phyloP scores from a whole-genome alignment of 1,284 basidiomycete species.

The Melampsora americana region DNA sequence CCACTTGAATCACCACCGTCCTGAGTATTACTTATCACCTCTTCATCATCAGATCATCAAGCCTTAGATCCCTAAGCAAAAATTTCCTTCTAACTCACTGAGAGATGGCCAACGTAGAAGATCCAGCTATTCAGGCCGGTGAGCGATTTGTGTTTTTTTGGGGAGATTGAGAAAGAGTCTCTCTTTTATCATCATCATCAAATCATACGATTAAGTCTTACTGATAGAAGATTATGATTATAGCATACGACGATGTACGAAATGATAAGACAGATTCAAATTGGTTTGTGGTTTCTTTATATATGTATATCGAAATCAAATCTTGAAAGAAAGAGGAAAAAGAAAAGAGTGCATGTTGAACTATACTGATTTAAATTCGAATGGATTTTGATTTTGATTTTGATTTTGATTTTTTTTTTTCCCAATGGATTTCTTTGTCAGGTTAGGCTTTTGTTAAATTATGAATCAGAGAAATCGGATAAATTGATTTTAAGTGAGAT shows the following conservation, averaged over 20 bases:
- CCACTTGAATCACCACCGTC: too few species aligned
- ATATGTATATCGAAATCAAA: too few species aligned
- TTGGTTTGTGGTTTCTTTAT: conserved; percentile 65
- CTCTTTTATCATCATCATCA: too few species aligned
- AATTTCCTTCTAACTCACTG: too few species aligned
- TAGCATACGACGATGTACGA: conserved; percentile 81
- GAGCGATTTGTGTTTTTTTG: too few species aligned
- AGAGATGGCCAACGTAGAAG: conserved; percentile 75
- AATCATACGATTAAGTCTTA: too few species aligned
- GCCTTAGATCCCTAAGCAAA: too few species aligned
- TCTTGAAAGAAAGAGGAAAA: too few species aligned
- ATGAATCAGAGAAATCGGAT: conserved; percentile 70
- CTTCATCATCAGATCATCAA: too few species aligned
- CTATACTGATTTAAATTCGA: neutral
- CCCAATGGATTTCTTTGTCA: neutral
- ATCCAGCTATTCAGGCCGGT: conserved; percentile 75
- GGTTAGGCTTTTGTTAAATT: conserved; percentile 41
- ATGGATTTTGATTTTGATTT: neutral
- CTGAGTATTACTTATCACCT: too few species aligned
- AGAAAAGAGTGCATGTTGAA: neutral
- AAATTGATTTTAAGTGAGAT: conserved; percentile 71
- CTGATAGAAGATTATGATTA: neutral
- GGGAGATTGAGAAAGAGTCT: neutral
- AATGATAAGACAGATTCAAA: conserved; percentile 75
- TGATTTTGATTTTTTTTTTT: neutral